These are phyloP conservation scores for Quercus cerris DNA, from an alignment of 306 rosid species.

Conservation along the genomic window DNA sequence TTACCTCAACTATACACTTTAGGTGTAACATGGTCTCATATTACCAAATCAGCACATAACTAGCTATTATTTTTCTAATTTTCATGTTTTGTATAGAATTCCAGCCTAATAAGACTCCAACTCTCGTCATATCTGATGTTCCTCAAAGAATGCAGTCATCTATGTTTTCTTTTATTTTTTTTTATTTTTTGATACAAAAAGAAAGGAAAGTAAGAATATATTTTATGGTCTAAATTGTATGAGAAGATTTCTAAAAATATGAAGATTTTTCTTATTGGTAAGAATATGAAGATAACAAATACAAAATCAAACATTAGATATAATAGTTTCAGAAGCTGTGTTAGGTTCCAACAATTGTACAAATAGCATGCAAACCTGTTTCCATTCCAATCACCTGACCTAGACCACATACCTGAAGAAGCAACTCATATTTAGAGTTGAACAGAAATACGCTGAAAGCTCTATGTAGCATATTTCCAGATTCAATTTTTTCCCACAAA, in stretches of 20 bases:
- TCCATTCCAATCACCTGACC: conserved; percentile 1
- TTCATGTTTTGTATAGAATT: neutral
- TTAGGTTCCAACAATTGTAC: neutral
- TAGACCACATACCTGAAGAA: conserved; percentile 76
- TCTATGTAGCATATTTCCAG: conserved; percentile 80
- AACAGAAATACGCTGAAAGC: conserved; percentile 97
- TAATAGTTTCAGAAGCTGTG: neutral
- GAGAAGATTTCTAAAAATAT: neutral
- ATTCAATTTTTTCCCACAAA: conserved; percentile 93
- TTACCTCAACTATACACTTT: neutral
- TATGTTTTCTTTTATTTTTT: neutral
- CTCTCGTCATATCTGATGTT: neutral
- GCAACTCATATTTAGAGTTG: conserved; percentile 87
- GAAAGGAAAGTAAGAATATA: neutral
- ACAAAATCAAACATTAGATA: neutral
- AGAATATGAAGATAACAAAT: neutral
- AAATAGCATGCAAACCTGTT: conserved; percentile 5
- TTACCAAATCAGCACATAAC: neutral
- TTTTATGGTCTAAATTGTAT: neutral
- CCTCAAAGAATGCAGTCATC: neutral
- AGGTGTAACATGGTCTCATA: neutral
- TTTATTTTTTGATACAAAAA: neutral
- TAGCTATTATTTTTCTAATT: neutral
- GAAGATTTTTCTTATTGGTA: neutral
- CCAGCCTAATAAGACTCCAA: neutral